Base-by-base conservation (phyloP, 1,284 basidiomycete species). In the Cerrena zonata region DNA sequence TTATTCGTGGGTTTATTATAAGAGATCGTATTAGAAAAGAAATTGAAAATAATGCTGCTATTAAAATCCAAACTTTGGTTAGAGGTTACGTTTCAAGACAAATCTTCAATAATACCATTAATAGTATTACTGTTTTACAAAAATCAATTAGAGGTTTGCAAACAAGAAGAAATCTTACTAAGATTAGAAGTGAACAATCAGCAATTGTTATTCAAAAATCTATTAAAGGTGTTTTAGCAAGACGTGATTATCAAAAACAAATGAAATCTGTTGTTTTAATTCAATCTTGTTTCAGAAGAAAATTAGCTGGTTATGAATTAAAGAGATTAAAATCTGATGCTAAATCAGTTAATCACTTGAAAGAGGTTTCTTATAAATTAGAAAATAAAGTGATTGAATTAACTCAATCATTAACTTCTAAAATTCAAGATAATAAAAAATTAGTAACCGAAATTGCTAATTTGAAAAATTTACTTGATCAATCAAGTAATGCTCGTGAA, bases 311-410 rank as follows among this genome's bases (percentile, higher is more conserved):
- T 55, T 87, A 86, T 58, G 86, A 97, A 65, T 81, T 99, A 51
- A 86, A 87, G 58, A 76, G 74, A 4, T 81, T 98, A 55, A 87
- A 83, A 62, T 80, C 86, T 22, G 96, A 99, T 69, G 96, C 96
- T 22, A 91, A 93, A 49, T 98, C 95, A 0, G 95, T 95, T 25
- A 89, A 89, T 58, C 97, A 96, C 68, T 96, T 96, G 81, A 97
- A 99, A 72, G 96, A 99, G 72, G 96, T 97, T 57, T 98, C 96
- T 0, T 99, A 98, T 68, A 86, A 84, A 61, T 78, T 99, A 54
- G 96, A 99, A 75, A 99, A 99, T 80, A 99, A 99, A 74, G 96
- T 99, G 45, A 92, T 99, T 53, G 95, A 99, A 67, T 87, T 99
- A 59, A 99, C 96, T 0, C 96, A 99, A 67, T 85, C 76, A 15